These are phyloP conservation scores for Coemansia sp. DNA, from an alignment of 192 early-diverging fungal species.

Conservation along the genomic window DNA sequence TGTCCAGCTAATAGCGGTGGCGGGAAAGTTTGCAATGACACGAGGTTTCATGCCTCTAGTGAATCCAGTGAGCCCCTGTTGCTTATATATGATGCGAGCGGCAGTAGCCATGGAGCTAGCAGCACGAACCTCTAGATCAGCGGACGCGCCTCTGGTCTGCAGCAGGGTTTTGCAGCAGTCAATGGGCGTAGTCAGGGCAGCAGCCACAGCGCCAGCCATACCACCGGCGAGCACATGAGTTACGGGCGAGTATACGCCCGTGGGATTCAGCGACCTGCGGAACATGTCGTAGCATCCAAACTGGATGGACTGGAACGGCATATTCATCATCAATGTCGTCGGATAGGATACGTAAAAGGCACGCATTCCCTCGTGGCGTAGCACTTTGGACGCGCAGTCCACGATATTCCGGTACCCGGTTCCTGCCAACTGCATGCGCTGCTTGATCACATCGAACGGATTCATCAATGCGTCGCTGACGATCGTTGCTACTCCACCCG, in stretches of 20 bases:
- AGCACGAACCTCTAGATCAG: slow-evolving; percentile 69
- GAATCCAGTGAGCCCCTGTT: slow-evolving; percentile 80
- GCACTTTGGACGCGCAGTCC: slow-evolving; percentile 71
- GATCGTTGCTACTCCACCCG: slow-evolving; percentile 89
- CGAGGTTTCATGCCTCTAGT: slow-evolving; percentile 78
- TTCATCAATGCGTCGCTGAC: slow-evolving; percentile 92
- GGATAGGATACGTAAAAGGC: slow-evolving; percentile 96
- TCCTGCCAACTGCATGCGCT: slow-evolving; percentile 90
- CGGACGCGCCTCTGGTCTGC: slow-evolving; percentile 84
- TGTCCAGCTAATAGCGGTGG: slow-evolving; percentile 95
- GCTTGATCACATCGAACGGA: slow-evolving; percentile 98
- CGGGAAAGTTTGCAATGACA: slow-evolving; percentile 89
- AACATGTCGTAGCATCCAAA: slow-evolving; percentile 93
- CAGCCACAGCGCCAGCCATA: slow-evolving; percentile 86
- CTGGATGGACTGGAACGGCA: slow-evolving; percentile 95
- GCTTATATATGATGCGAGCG: slow-evolving; percentile 73
- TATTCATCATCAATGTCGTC: slow-evolving; percentile 91
- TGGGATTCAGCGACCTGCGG: slow-evolving; percentile 80
- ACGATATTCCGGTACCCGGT: slow-evolving; percentile 70
- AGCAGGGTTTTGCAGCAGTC: slow-evolving; percentile 96
- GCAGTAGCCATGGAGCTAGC: slow-evolving; percentile 75
- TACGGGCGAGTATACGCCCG: slow-evolving; percentile 80
- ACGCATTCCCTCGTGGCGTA: slow-evolving; percentile 73
- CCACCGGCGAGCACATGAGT: slow-evolving; percentile 88
- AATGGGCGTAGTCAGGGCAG: slow-evolving; percentile 89